Evolutionary conservation across 306 rosid genomes (phyloP), one percentile per base, ranked within the genome.

Genomic region (Mimosa bimucronata): DNA sequence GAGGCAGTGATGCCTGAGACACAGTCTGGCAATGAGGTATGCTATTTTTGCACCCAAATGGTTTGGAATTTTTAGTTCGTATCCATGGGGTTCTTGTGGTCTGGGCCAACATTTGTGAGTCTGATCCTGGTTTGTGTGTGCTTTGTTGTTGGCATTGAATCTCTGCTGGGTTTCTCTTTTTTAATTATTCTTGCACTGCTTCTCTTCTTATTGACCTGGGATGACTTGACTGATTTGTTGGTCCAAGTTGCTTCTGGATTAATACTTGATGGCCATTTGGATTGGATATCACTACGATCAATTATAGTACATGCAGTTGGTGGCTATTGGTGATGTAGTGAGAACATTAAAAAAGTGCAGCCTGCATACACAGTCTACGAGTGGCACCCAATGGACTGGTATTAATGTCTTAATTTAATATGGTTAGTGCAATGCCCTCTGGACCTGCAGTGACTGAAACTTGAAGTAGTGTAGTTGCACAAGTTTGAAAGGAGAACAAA

Each of bases 21-120:
- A 16, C 81, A 80, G 12, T 66, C 18, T 6, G 65, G 50, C 46
- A 19, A 3, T 42, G 79, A 76, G 64, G 13, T 71, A 8, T 11
- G 46, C 10, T 34, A 9, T 37, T 66, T 65, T 67, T 40, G 34
- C 21, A 8, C 10, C n/a, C 44, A 7, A 28, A 1, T 61, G 9
- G 25, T 76, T 69, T 31, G 28, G 16, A 31, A 19, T 66, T 52
- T 50, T 30, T 48, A 16, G 66, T 14, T 15, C 6, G 0, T 25
- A 13, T 66, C 41, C 2, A 28, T 80, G 81, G 78, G 57, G 41
- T 61, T 71, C 75, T 61, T 7, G 28, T 53, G 55, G 80, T 85
- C 85, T 88, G 86, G 86, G 85, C 77, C 84, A 16, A 15, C 34
- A 40, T 42, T 81, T n/a, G 73, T 42, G 57, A 53, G 79, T 84